phyloP scores from a whole-genome alignment of 108 stramenopile genomes.

The Skeletonema menzelii region DNA sequence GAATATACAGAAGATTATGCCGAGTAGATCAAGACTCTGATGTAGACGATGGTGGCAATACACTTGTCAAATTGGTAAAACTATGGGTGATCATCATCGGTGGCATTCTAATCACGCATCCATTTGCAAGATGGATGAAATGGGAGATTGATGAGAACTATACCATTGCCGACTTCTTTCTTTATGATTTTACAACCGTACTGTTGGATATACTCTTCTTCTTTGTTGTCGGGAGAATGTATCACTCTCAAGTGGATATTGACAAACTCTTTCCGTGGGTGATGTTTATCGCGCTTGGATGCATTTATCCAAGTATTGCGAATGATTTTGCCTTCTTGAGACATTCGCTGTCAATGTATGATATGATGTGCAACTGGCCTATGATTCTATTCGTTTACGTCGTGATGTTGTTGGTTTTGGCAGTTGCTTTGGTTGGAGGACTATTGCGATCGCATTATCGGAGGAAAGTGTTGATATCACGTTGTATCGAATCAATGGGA shows the following conservation, averaged over 20 bases:
- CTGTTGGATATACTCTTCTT: slow-evolving; percentile 59
- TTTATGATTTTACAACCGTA: slow-evolving; percentile 60
- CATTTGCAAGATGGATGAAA: slow-evolving; percentile 45
- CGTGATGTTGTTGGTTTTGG: slow-evolving; percentile 35
- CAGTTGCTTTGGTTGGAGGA: slow-evolving; percentile 21
- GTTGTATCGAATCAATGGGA: slow-evolving; percentile 50
- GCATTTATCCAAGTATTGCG: slow-evolving; percentile 53
- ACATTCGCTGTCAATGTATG: slow-evolving; percentile 63
- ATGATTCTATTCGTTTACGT: slow-evolving; percentile 61
- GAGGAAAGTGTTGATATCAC: slow-evolving; percentile 34
- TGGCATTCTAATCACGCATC: slow-evolving; percentile 49
- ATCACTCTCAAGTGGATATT: slow-evolving; percentile 30
- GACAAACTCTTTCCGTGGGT: slow-evolving; percentile 53
- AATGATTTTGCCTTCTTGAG: slow-evolving; percentile 51
- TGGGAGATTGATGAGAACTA: slow-evolving; percentile 52
- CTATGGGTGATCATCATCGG: slow-evolving; percentile 46
- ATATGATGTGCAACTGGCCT: slow-evolving; percentile 71
- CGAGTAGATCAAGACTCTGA: neutral
- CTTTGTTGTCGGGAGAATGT: slow-evolving; percentile 69
- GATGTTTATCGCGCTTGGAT: slow-evolving; percentile 24
- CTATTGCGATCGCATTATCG: slow-evolving; percentile 44
- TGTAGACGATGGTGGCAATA: slow-evolving; percentile 19
- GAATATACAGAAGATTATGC: slow-evolving; percentile 4
- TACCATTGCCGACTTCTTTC: slow-evolving; percentile 45
- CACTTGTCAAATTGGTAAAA: slow-evolving; percentile 56